A percentile compares a stretch with the other conserved stretches of the same genome.
phyloP scores from a whole-genome alignment of 257 asterid genomes.

The Ballota nigra region DNA sequence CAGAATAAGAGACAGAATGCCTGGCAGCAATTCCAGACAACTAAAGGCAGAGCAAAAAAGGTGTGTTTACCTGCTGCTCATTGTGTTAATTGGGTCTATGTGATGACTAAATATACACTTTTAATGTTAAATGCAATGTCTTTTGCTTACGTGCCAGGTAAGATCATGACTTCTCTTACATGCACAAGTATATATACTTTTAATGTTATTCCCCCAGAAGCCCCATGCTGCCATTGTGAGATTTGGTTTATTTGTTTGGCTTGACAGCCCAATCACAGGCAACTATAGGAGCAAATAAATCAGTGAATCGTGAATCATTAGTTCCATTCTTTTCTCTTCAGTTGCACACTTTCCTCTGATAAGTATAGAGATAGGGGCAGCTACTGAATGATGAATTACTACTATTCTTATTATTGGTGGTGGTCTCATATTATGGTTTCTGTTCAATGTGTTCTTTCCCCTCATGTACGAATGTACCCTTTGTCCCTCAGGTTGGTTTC shows the following conservation, averaged over 20 bases:
- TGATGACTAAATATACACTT: not conserved
- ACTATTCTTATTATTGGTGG: not conserved
- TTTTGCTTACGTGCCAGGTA: not conserved
- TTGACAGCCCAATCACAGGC: not conserved
- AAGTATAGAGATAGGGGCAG: not conserved
- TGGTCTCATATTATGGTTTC: not conserved
- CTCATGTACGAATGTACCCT: not conserved
- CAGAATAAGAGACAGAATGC: slow-evolving; percentile 97
- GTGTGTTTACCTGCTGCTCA: slow-evolving; percentile 30
- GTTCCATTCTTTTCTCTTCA: not conserved
- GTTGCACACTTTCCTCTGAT: not conserved
- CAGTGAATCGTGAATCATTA: not conserved
- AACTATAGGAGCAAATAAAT: not conserved
- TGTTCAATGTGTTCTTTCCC: not conserved
- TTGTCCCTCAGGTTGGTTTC: slow-evolving; percentile 69
- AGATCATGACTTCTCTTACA: no score
- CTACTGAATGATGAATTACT: not conserved
- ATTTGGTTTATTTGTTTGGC: not conserved
- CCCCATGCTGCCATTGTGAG: not conserved
- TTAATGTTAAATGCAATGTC: not conserved
- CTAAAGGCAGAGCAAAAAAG: slow-evolving; percentile 92
- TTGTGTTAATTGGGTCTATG: not conserved
- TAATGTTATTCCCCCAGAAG: not conserved
- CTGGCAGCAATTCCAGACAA: slow-evolving; percentile 98
- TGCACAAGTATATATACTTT: not conserved